Base-by-base conservation (phyloP, 768 basidiomycete genomes). In the Lyophyllum atratum region DNA sequence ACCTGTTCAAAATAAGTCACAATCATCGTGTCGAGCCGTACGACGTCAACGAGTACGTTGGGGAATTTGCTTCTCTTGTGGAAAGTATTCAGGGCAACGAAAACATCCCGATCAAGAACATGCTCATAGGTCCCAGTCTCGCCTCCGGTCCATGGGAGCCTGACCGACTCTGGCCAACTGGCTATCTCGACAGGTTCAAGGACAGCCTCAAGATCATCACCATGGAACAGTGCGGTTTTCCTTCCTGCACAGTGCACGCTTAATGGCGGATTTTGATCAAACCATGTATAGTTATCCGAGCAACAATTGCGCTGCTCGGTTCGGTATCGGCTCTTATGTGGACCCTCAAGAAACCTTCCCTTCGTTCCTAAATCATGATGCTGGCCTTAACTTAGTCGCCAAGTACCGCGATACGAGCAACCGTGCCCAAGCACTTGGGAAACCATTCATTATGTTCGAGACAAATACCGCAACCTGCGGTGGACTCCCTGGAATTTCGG, bases 391-490 rank as follows among this genome's bases (percentile, higher is more conserved):
- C 25, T 73, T 91, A n/a, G 77, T 85, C 21, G 49, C 58, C 2
- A 74, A 74, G 10, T 92, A 90, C 68, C 63, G 81, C 12, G 75
- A 75, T 55, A 80, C 83, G 0, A 75, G 81, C 1, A 61, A 62
- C 55, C 74, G 79, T 8, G 84, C 85, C 0, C 73, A 75, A 51
- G 69, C 70, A 0, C 69, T 69, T 1, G 67, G 70, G 0, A 81
- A 80, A 61, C 82, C 80, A 0, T 73, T 88, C 51, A 68, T 87
- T 46, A 87, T 90, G 85, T 81, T 89, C 59, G 88, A 90, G 66
- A 87, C 85, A 3, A 89, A 88, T 63, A 82, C 82, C 3, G 86
- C 85, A 2, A 82, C 81, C 40, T 89, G 87, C 71, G 86, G 85
- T 66, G 87, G 88, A 5, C 86, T 88, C 68, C 72, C 81, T 21